Evolutionary conservation across 108 stramenopile genomes (phyloP).

Genomic region (Ochromonas danica): DNA sequence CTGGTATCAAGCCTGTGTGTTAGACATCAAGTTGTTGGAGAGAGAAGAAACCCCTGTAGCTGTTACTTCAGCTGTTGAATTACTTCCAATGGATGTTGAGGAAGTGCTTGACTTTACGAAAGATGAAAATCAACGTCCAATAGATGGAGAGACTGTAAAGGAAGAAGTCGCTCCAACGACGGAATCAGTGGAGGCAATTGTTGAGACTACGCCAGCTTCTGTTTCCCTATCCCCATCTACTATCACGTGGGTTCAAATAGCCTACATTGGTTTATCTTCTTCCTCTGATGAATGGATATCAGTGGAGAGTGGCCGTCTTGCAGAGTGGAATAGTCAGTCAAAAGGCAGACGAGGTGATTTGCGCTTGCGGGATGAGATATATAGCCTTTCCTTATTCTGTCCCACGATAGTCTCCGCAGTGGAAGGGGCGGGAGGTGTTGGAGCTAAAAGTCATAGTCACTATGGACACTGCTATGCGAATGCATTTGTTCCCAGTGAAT

Average conservation of each 20-base stretch:
- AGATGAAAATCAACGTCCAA: too few species aligned
- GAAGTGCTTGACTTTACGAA: too few species aligned
- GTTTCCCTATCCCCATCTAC: too few species aligned
- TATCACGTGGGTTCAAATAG: neutral
- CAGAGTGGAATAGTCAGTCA: neutral
- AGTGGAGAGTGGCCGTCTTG: neutral
- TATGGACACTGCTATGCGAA: too few species aligned
- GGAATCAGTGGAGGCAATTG: neutral
- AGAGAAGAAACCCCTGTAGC: neutral
- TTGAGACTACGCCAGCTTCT: too few species aligned
- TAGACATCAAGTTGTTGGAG: too few species aligned
- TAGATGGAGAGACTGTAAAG: neutral
- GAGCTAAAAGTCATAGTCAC: too few species aligned
- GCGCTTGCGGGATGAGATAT: neutral
- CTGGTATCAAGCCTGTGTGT: constrained; percentile 21
- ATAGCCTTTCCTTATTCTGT: neutral
- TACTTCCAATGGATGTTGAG: too few species aligned
- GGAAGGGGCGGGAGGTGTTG: neutral
- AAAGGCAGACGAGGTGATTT: neutral
- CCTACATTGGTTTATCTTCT: neutral
- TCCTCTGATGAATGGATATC: constrained; percentile 29
- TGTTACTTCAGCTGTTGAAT: neutral
- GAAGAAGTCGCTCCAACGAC: neutral
- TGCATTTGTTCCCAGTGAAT: neutral
- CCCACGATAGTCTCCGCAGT: neutral